Percentiles rank a stretch among this genome's conserved stretches.
phyloP scores from a whole-genome alignment of 805 yeast genomes.

The Kodamaea jinghongensis region DNA sequence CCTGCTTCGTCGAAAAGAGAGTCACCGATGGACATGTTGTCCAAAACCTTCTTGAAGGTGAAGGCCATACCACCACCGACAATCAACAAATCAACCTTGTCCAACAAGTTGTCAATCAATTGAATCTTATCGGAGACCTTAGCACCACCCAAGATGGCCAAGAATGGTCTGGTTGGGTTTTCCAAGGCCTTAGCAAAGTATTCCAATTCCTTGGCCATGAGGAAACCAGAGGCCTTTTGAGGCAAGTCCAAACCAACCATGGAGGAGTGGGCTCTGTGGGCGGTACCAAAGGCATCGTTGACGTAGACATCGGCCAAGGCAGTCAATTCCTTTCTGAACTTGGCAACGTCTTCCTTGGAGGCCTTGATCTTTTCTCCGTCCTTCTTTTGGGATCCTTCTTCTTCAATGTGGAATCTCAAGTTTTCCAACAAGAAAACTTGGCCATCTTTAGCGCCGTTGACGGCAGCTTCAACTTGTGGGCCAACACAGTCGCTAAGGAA shows the following conservation, averaged over 20 bases:
- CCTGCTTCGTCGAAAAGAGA: conserved; percentile 93
- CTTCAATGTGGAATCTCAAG: conserved; percentile 97
- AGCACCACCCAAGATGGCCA: conserved; percentile 99
- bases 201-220: conserved; percentile 94
- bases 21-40: conserved; percentile 83
- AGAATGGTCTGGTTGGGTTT: conserved; percentile 96
- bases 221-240: conserved; percentile 98
- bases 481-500: conserved; percentile 95
- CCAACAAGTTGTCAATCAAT: conserved; percentile 93
- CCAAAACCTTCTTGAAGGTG: conserved; percentile 94
- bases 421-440: conserved; percentile 90
- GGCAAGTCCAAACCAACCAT: conserved; percentile 97
- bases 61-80: conserved; percentile 99
- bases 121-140: conserved; percentile 99
- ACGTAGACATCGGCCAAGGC: conserved; percentile 94
- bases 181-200: conserved; percentile 98
- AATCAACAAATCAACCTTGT: conserved; percentile 92
- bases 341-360: conserved; percentile 73
- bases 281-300: conserved; percentile 98
- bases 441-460: conserved; percentile 71
- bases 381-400: conserved; percentile 90
- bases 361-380: conserved; percentile 95
- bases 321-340: conserved; percentile 87
- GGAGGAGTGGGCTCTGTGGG: conserved; percentile 99
- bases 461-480: conserved; percentile 77